A percentile compares a stretch with the other conserved stretches of the same genome.
Conservation (phyloP, 2,329 filamentous ascomycete genomes). For the Ilyonectria mors-panacis region DNA sequence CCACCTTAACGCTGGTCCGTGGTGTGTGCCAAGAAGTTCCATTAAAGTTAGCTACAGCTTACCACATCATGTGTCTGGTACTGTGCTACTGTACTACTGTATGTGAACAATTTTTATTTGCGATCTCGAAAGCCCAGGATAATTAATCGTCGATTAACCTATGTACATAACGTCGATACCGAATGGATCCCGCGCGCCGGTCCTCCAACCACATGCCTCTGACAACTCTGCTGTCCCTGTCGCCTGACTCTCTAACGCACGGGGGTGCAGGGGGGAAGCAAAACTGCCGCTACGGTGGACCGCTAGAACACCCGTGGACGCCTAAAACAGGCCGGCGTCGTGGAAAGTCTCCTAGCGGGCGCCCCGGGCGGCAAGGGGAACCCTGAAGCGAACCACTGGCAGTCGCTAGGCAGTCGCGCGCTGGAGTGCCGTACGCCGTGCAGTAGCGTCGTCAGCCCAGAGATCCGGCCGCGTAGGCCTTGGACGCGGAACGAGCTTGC, state of each 20-base stretch:
- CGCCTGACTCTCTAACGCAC: neutral
- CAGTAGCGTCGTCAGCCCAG: neutral
- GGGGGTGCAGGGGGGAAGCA: neutral
- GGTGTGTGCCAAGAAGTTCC: slow-evolving; percentile 20
- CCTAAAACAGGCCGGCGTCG: slow-evolving; percentile 14
- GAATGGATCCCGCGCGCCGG: slow-evolving; percentile 1
- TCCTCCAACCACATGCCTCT: neutral
- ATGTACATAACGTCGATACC: slow-evolving; percentile 17
- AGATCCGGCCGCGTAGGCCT: neutral
- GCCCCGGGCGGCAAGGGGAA: neutral
- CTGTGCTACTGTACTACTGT: neutral
- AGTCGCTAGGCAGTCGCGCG: neutral
- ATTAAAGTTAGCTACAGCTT: slow-evolving; percentile 15
- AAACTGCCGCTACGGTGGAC: neutral
- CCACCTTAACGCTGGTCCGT: neutral
- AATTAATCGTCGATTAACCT: neutral
- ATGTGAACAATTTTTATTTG: neutral
- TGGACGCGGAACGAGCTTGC: neutral
- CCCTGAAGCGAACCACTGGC: neutral
- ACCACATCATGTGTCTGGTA: neutral
- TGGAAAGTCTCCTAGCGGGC: slow-evolving; percentile 17
- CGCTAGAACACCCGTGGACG: slow-evolving; percentile 24
- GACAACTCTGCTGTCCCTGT: neutral
- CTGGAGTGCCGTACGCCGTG: slow-evolving; percentile 9
- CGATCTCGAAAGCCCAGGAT: neutral